Conservation (phyloP, 140 eudicot genomes). For the Stevia rebaudiana region DNA sequence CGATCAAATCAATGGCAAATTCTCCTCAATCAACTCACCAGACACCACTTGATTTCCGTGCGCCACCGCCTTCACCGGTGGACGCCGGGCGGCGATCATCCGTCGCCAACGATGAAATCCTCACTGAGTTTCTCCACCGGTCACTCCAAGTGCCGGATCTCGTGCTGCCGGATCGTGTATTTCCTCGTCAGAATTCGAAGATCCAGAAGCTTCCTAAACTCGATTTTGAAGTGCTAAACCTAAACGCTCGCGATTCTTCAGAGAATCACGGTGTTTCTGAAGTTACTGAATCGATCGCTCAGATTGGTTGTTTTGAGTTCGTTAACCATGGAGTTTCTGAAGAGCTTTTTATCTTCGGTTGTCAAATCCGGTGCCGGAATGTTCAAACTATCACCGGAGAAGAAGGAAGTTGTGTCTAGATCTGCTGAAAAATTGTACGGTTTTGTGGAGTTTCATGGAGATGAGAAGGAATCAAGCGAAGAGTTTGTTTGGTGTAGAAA, state of each 20-base stretch:
- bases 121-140: conserved; percentile 57
- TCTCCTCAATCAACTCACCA: conserved; percentile 36
- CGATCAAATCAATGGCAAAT: conserved; percentile 31
- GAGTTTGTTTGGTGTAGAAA: conserved; percentile 82
- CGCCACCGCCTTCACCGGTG: conserved; percentile 93
- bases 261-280: background rate
- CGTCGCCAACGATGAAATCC: conserved; percentile 62
- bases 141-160: conserved; percentile 78
- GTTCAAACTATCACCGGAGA: conserved; percentile 45
- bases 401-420: conserved; percentile 43
- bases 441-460: conserved; percentile 63
- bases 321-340: conserved; percentile 56
- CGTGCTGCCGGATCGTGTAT: conserved; percentile 57
- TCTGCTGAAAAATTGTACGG: conserved; percentile 53
- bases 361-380: conserved; percentile 38
- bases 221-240: conserved; percentile 28
- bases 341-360: conserved; percentile 27
- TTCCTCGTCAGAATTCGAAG: conserved; percentile 59
- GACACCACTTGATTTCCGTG: conserved; percentile 50
- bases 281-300: conserved; percentile 28
- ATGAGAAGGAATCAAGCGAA: conserved; percentile 50
- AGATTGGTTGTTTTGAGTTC: conserved; percentile 64
- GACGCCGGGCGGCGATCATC: conserved; percentile 63
- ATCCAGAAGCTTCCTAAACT: conserved; percentile 46
- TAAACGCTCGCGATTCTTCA: background rate